These are phyloP conservation scores for Chlamydomonas eustigma DNA, from an alignment of 139 green algal species.

Conservation along the genomic window DNA sequence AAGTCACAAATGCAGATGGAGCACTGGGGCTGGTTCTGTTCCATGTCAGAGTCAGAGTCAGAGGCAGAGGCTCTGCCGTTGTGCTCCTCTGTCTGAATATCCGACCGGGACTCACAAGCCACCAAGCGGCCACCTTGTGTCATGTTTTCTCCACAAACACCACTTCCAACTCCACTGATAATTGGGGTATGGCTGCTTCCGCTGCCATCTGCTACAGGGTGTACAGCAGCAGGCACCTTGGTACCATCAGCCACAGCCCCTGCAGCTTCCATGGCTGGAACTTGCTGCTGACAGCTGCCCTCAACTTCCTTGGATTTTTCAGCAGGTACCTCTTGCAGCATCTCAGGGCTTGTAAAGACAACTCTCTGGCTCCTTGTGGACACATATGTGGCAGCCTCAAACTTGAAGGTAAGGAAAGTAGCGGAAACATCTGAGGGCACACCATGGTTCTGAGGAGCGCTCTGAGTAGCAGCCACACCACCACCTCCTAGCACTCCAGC, in stretches of 20 bases:
- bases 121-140: background rate
- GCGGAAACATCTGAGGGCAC: background rate
- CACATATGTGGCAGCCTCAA: background rate
- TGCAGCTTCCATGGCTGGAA: background rate
- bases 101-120: too few species aligned
- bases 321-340: background rate
- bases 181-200: background rate
- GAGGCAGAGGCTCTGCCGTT: too few species aligned
- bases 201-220: too few species aligned
- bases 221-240: too few species aligned
- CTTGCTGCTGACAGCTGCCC: background rate
- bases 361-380: background rate
- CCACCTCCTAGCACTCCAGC: too few species aligned
- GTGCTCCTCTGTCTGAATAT: too few species aligned
- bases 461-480: background rate
- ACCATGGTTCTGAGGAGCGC: too few species aligned
- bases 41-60: background rate
- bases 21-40: background rate
- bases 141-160: background rate
- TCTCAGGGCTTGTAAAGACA: background rate
- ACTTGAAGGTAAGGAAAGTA: background rate
- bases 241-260: too few species aligned
- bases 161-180: background rate
- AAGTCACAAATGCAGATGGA: constrained; percentile 8
- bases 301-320: background rate